Base-by-base conservation (phyloP, 73 alveolate species). In the Symbiodinium pilosum region DNA sequence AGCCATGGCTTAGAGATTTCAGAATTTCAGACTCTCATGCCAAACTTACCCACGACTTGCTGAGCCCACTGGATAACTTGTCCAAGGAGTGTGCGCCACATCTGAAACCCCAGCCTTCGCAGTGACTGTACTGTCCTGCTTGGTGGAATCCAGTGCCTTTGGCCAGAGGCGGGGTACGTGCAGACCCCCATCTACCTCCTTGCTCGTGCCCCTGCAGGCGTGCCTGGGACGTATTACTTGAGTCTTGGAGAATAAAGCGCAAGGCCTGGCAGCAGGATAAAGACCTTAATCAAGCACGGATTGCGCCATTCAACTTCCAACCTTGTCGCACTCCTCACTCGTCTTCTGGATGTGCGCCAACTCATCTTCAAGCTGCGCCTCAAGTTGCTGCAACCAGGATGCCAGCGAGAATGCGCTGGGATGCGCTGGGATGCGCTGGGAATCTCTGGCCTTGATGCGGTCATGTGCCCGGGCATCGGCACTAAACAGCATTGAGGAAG, bases 381-480 rank as follows among this genome's bases (percentile, higher is more conserved):
- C 32, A 26, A 16, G 68, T 16, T 16, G 68, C 68, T n/a, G n/a
- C n/a, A n/a, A n/a, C n/a, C n/a, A n/a, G n/a, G n/a, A n/a, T n/a
- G n/a, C n/a, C n/a, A n/a, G n/a, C n/a, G n/a, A n/a, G n/a, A n/a
- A n/a, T n/a, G n/a, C n/a, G n/a, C n/a, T n/a, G n/a, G n/a, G n/a
- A n/a, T n/a, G n/a, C n/a, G n/a, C n/a, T 54, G 20, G 34, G 34
- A 26, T 24, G 73, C 73, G 34, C 73, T 26, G 28, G 32, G 0
- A 26, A 8, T 54, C 73, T 9, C 77, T 38, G 14, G 81, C 81
- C 81, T 64, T 64, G 81, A 64, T 64, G 38, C 30, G 81, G 39
- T 64, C 81, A 64, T 64, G 81, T 26, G 81, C 81, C 4, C 81
- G 81, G 81, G 81, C 81, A 64, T 64, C 81, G 30, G 81, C 81